These are phyloP conservation scores for Lodderomyces orthopsilosis DNA, from an alignment of 1,139 yeast species.

Conservation along the genomic window DNA sequence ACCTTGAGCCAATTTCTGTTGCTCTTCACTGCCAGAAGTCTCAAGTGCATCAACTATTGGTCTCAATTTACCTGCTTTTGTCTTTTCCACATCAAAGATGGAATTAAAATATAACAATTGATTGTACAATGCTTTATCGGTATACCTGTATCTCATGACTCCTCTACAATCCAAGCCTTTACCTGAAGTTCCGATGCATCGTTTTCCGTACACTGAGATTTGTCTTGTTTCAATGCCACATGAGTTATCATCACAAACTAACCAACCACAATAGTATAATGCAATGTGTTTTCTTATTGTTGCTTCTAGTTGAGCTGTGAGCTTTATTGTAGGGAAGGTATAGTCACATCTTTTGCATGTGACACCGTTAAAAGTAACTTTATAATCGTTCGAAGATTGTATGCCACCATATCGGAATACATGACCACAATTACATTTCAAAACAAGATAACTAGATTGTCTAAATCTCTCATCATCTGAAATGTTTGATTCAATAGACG, in stretches of 20 bases:
- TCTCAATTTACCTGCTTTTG: conserved; percentile 54
- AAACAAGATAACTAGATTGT: conserved; percentile 51
- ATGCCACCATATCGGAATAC: conserved; percentile 74
- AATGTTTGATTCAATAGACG: conserved; percentile 79
- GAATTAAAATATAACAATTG: conserved; percentile 80
- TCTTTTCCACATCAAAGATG: conserved; percentile 80
- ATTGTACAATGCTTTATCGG: conserved; percentile 79
- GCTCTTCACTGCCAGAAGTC: conserved; percentile 18
- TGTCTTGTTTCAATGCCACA: conserved; percentile 85
- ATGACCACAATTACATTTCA: conserved; percentile 65
- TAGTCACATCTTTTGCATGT: conserved; percentile 61
- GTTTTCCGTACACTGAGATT: conserved; percentile 82
- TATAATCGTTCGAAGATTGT: conserved; percentile 56
- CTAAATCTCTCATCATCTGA: conserved; percentile 82
- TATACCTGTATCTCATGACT: conserved; percentile 71
- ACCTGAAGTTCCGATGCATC: conserved; percentile 71
- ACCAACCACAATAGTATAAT: conserved; percentile 81
- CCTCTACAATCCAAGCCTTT: conserved; percentile 76
- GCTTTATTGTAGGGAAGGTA: conserved; percentile 48
- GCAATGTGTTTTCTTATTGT: conserved; percentile 69
- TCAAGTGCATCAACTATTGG: conserved; percentile 37
- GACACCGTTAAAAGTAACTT: conserved; percentile 66
- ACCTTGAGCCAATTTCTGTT: conserved; percentile 48
- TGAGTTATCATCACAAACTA: conserved; percentile 77
- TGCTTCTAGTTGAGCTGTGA: conserved; percentile 72